Evolutionary conservation across 2,329 filamentous ascomycete species (phyloP).

Genomic region (Huntiella decipiens): DNA sequence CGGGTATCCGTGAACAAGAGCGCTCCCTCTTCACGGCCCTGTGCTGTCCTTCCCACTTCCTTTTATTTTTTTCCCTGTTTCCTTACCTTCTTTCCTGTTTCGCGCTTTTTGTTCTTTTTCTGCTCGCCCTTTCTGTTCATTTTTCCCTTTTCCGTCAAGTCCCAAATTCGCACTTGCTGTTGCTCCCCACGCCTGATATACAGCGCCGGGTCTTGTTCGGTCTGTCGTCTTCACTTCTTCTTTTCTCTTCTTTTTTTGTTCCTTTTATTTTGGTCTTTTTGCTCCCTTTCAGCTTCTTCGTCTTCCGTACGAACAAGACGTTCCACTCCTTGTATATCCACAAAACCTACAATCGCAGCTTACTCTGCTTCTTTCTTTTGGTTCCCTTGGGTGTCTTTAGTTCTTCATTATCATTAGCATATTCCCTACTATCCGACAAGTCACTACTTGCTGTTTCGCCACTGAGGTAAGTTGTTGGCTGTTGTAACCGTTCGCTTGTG

Average conservation of each 20-base stretch:
- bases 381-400: constrained; percentile 6
- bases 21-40: too few species aligned
- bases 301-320: not conserved
- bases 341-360: not conserved
- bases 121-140: constrained; percentile 4
- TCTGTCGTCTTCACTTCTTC: not conserved
- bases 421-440: not conserved
- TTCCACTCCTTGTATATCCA: constrained; percentile 3
- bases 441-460: not conserved
- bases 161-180: constrained; percentile 3
- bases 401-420: not conserved
- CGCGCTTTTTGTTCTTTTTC: constrained; percentile 6
- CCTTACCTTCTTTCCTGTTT: not conserved
- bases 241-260: constrained; percentile 3
- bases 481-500: not conserved
- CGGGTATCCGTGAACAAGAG: too few species aligned
- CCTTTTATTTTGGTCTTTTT: constrained; percentile 2
- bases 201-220: not conserved
- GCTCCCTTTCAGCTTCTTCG: constrained; percentile 1
- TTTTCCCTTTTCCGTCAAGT: constrained; percentile 4
- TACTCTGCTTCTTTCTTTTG: not conserved
- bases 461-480: not conserved
- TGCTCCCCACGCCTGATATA: not conserved
- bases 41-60: not conserved
- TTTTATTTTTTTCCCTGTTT: not conserved